These are phyloP conservation scores for Hypoxylon sp. DNA, from an alignment of 2,329 filamentous ascomycete genomes.

Conservation along the genomic window DNA sequence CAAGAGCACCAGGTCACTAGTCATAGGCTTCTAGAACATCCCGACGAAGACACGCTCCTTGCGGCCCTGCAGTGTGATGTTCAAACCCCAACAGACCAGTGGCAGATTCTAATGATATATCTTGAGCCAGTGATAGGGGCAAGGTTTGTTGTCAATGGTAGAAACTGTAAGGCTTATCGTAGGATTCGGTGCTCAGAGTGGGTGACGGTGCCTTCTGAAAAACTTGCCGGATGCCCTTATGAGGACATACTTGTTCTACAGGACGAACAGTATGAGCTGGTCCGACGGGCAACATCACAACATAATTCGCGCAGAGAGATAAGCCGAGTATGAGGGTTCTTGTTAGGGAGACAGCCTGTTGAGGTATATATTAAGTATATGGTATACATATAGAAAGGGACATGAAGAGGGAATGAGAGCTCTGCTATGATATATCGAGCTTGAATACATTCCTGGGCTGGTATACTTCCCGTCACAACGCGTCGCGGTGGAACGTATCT, in stretches of 20 bases:
- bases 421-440: too few relatives aligned
- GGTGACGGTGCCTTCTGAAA: slow-evolving; percentile 13
- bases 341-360: too few relatives aligned
- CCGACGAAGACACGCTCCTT: not conserved
- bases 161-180: slow-evolving; percentile 16
- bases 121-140: slow-evolving; percentile 18
- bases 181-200: slow-evolving; percentile 29
- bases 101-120: slow-evolving; percentile 27
- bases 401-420: too few relatives aligned
- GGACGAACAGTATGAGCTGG: slow-evolving; percentile 29
- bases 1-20: not conserved
- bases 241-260: slow-evolving; percentile 25
- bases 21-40: not conserved
- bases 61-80: slow-evolving; percentile 32
- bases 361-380: too few relatives aligned
- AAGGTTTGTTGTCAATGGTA: slow-evolving; percentile 6
- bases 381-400: too few relatives aligned
- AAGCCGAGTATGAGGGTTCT: too few relatives aligned
- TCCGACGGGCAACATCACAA: not conserved
- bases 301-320: slow-evolving; percentile 2
- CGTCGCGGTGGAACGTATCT: too few relatives aligned
- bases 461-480: too few relatives aligned
- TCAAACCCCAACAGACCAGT: slow-evolving; percentile 13
- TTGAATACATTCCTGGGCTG: too few relatives aligned
- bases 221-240: not conserved